Evolutionary conservation across 305 asterid species (phyloP).

Genomic region (Solanum chacoense): DNA sequence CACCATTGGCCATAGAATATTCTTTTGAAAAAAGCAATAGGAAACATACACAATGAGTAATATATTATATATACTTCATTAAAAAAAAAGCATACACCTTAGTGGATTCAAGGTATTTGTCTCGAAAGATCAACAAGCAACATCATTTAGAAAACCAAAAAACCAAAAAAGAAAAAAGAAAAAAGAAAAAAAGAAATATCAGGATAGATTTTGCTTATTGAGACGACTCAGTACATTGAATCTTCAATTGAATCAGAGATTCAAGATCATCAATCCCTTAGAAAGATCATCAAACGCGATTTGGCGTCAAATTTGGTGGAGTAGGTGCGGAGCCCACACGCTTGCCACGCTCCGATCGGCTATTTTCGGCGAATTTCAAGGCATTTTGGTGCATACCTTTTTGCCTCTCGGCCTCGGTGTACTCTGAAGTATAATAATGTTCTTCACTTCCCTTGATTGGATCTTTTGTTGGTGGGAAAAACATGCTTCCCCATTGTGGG

Average conservation of each 20-base stretch:
- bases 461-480: constrained; percentile 22
- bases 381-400: constrained; percentile 32
- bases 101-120: neutral
- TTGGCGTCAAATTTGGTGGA: constrained; percentile 27
- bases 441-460: constrained; percentile 15
- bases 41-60: neutral
- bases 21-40: neutral
- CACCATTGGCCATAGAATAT: neutral
- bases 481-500: constrained; percentile 51
- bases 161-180: too few relatives aligned
- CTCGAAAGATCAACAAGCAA: neutral
- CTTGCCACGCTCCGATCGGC: constrained; percentile 30
- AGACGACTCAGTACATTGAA: neutral
- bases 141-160: neutral
- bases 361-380: constrained; percentile 30
- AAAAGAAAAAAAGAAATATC: neutral
- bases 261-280: neutral
- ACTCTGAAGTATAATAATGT: constrained; percentile 25
- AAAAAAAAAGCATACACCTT: neutral
- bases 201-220: neutral
- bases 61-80: neutral
- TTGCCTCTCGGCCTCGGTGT: constrained; percentile 21
- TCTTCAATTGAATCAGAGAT: neutral
- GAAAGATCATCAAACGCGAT: constrained; percentile 6
- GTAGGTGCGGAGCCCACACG: constrained; percentile 20